phyloP scores from a whole-genome alignment of 2,329 filamentous ascomycete genomes.

The Alternaria viburni region DNA sequence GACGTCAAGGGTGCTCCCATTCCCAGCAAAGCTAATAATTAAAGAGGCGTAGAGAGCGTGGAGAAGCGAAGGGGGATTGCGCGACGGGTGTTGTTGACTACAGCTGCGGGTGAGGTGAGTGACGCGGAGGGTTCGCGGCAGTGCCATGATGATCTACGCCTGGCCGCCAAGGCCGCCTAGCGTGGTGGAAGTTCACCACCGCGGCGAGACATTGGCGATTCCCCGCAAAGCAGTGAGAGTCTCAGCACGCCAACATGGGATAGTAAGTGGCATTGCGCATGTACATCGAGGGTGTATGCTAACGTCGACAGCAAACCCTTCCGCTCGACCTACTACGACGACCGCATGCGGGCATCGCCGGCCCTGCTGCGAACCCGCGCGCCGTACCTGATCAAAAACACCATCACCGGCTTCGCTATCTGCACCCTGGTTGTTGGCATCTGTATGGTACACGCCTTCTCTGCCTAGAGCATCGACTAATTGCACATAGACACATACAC shows the following conservation, averaged over 20 bases:
- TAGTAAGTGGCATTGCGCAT: conserved; percentile 34
- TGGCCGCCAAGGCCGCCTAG: conserved; percentile 19
- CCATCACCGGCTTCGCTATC: conserved; percentile 77
- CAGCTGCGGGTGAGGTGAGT: conserved; percentile 17
- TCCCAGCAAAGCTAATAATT: conserved; percentile 32
- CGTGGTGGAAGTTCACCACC: conserved; percentile 27
- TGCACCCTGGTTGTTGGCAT: conserved; percentile 79
- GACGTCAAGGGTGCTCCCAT: conserved; percentile 33
- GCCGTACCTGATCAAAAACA: conserved; percentile 91
- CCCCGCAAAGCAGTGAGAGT: conserved; percentile 26
- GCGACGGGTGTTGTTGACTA: conserved; percentile 29
- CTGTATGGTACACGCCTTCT: conserved; percentile 62
- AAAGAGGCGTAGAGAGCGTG: conserved; percentile 29
- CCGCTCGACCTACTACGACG: conserved; percentile 88
- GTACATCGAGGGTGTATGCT: conserved; percentile 3
- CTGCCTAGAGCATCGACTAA: conserved; percentile 14
- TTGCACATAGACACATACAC: conserved; percentile 66
- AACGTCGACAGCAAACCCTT: conserved; percentile 51
- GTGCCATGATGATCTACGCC: conserved; percentile 16
- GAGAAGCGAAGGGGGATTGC: conserved; percentile 25
- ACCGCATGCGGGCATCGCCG: conserved; percentile 81
- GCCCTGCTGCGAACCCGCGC: conserved; percentile 89
- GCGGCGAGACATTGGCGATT: conserved; percentile 20
- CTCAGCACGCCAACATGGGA: conserved; percentile 38
- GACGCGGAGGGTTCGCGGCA: conserved; percentile 10